Percentiles rank a stretch among this genome's conserved stretches.
phyloP scores from a whole-genome alignment of 257 asterid genomes.

The Paulownia fortunei region DNA sequence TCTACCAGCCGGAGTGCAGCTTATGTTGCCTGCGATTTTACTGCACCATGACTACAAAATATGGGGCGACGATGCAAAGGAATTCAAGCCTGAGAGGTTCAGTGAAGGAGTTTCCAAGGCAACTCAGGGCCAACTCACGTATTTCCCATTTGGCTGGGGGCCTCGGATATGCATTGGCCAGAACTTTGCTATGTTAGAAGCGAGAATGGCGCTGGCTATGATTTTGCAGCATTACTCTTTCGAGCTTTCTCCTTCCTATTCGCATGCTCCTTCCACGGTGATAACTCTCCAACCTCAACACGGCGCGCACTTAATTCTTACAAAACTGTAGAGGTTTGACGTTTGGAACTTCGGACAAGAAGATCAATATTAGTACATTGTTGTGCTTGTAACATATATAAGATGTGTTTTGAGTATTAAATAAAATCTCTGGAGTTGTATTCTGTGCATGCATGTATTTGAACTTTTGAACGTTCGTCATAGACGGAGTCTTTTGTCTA shows the following conservation, averaged over 20 bases:
- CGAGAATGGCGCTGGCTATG: slow-evolving; percentile 57
- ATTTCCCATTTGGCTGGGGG: slow-evolving; percentile 58
- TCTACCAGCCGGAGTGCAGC: slow-evolving; percentile 49
- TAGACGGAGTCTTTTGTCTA: no score
- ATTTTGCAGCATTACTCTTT: slow-evolving; percentile 48
- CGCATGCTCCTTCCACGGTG: slow-evolving; percentile 48
- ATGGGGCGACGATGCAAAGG: slow-evolving; percentile 66
- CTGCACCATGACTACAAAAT: slow-evolving; percentile 48
- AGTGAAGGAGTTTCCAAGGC: slow-evolving; percentile 49
- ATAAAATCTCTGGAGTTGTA: no score
- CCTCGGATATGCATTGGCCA: slow-evolving; percentile 67
- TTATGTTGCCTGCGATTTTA: slow-evolving; percentile 39
- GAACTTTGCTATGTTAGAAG: slow-evolving; percentile 54
- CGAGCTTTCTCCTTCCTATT: slow-evolving; percentile 55
- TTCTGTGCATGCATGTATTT: no score
- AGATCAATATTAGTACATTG: no score
- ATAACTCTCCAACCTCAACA: slow-evolving; percentile 50
- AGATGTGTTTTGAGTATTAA: no score
- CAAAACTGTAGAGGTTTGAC: slow-evolving; percentile 9
- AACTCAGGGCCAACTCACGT: slow-evolving; percentile 31
- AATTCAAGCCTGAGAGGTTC: slow-evolving; percentile 65
- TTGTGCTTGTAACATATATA: no score
- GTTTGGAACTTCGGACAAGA: no score
- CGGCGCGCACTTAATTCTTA: slow-evolving; percentile 50
- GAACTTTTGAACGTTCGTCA: no score